Conservation (phyloP, 2,329 filamentous ascomycete species). For the Biscogniauxia mediterranea region DNA sequence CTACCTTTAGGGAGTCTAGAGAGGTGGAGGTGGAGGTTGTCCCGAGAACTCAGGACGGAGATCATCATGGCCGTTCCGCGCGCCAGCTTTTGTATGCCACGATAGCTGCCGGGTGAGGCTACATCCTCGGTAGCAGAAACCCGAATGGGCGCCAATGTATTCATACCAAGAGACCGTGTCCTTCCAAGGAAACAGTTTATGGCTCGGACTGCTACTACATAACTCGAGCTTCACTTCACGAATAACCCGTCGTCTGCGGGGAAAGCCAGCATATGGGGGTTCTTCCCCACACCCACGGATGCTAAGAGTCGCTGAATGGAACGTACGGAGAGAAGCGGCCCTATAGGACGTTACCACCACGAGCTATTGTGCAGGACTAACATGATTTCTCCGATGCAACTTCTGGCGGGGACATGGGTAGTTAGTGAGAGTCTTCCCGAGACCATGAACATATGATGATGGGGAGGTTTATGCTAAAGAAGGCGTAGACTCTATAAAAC, state of each 20-base stretch:
- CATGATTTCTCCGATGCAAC: neutral
- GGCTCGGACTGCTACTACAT: neutral
- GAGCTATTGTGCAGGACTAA: neutral
- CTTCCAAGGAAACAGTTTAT: conserved; percentile 6
- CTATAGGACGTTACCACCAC: neutral
- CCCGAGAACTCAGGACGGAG: neutral
- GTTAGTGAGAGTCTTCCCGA: neutral
- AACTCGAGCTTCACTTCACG: conserved; percentile 5
- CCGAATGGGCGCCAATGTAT: conserved; percentile 5
- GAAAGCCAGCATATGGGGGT: conserved; percentile 1
- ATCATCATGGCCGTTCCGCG: neutral
- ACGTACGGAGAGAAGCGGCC: neutral
- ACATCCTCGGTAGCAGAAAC: conserved; percentile 4
- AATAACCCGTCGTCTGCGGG: conserved; percentile 13
- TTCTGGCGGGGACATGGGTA: neutral
- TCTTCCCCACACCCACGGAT: neutral
- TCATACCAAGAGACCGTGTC: neutral
- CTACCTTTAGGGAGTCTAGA: neutral
- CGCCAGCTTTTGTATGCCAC: conserved; percentile 6
- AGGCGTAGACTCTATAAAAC: neutral
- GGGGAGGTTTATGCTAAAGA: neutral
- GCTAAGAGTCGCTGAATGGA: neutral
- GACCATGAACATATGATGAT: neutral
- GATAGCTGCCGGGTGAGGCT: neutral
- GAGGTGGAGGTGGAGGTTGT: neutral